A percentile compares a stretch with the other conserved stretches of the same genome.
phyloP scores from a whole-genome alignment of 805 yeast species.

The Candida manassasensis region DNA sequence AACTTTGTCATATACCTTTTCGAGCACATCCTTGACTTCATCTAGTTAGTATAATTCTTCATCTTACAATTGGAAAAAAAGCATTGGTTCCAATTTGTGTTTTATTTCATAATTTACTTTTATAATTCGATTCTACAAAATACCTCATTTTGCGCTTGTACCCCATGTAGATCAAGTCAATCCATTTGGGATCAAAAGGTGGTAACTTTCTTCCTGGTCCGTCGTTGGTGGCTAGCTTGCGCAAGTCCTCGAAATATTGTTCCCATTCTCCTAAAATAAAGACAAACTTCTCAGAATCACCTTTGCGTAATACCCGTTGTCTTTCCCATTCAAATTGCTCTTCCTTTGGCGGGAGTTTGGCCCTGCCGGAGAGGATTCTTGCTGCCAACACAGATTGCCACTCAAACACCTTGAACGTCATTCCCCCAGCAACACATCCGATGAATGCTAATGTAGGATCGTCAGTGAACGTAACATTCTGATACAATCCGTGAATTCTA shows the following conservation, averaged over 20 bases:
- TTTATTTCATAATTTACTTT: neutral
- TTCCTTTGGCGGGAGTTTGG: constrained; percentile 21
- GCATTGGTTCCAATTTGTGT: no score
- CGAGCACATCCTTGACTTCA: neutral
- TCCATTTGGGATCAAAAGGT: constrained; percentile 17
- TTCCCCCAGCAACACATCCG: constrained; percentile 35
- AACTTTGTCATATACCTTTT: neutral
- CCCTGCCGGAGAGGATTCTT: constrained; percentile 26
- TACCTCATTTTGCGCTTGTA: constrained; percentile 15
- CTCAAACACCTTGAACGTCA: constrained; percentile 38
- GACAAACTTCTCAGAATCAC: constrained; percentile 17
- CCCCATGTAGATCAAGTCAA: constrained; percentile 16
- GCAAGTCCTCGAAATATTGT: constrained; percentile 17
- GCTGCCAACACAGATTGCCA: constrained; percentile 36
- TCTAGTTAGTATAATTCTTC: no score
- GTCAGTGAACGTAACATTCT: constrained; percentile 27
- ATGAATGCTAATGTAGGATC: constrained; percentile 31
- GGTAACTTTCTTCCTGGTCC: constrained; percentile 22
- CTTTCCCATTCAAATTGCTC: constrained; percentile 28
- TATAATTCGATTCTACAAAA: constrained; percentile 13
- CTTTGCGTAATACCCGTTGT: constrained; percentile 21
- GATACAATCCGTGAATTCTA: constrained; percentile 24
- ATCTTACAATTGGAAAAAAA: no score
- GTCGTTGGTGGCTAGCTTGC: constrained; percentile 17
- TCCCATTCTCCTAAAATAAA: constrained; percentile 17